Evolutionary conservation across 805 yeast species (phyloP).

Genomic region (Millerozyma acaciae): DNA sequence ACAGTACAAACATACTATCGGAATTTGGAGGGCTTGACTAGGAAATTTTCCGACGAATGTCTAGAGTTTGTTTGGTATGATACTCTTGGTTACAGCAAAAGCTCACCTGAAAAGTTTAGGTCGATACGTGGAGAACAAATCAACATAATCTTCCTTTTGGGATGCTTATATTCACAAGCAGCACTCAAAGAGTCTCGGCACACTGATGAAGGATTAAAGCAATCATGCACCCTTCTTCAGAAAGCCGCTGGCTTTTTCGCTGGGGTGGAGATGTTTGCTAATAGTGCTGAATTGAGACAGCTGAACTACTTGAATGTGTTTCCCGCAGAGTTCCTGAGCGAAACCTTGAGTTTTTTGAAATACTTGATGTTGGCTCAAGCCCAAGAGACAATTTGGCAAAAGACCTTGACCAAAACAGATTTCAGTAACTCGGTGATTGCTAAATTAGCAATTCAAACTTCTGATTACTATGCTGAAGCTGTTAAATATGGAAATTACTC

Average conservation of each 20-base stretch:
- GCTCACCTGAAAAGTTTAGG: slow-evolving; percentile 42
- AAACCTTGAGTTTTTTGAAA: slow-evolving; percentile 49
- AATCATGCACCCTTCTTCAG: slow-evolving; percentile 64
- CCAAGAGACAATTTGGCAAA: slow-evolving; percentile 82
- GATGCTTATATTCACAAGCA: slow-evolving; percentile 54
- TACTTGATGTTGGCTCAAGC: slow-evolving; percentile 73
- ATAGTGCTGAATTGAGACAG: too few relatives aligned
- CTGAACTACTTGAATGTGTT: slow-evolving; percentile 2
- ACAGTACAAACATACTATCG: slow-evolving; percentile 44
- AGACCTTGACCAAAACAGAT: slow-evolving; percentile 46
- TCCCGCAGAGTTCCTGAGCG: slow-evolving; percentile 46
- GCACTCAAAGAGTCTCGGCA: slow-evolving; percentile 46
- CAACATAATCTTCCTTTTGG: slow-evolving; percentile 68
- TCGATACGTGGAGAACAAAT: slow-evolving; percentile 58
- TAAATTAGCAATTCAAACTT: slow-evolving; percentile 59
- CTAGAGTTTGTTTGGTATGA: slow-evolving; percentile 71
- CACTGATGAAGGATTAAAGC: slow-evolving; percentile 54
- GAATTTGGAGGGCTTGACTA: slow-evolving; percentile 39
- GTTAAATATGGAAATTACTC: slow-evolving; percentile 38
- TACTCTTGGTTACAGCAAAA: slow-evolving; percentile 54
- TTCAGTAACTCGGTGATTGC: slow-evolving; percentile 61
- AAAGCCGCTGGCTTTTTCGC: slow-evolving; percentile 66
- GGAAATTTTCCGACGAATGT: slow-evolving; percentile 63
- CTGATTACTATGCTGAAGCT: slow-evolving; percentile 52
- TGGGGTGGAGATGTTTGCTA: background rate